Base-by-base conservation (phyloP, 805 yeast species). In the Huiozyma naganishii region DNA sequence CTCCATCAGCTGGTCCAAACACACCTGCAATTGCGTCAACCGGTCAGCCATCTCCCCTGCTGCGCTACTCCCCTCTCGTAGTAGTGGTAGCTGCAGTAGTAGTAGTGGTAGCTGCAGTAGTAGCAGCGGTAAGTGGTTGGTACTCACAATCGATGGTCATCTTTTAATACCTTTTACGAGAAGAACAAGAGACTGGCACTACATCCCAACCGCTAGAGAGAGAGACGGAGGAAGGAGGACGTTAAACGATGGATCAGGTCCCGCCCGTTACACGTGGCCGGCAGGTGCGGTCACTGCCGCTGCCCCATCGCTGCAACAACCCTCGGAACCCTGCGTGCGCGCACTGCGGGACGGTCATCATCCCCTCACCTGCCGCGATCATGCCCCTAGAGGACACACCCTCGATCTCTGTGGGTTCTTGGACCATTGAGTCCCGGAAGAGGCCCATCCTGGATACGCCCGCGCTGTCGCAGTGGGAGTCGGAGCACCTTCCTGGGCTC, bases 21-120 rank as follows among this genome's bases (percentile, higher is more conserved):
- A 86, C 38, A 84, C 73, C 56, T 89, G 97, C 27, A 89, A 72
- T 59, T 89, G 97, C 2, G 96, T 86, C 33, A 89, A 69, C 57
- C 96, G 71, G 64, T 89, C 97, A 0, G 95, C 72, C 94, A 84
- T 81, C 27, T 6, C 29, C 10, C 33, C 28, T 23, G 36, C 12
- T 32, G 36, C 23, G 27, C 12, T 9, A 9, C 9, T 11, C 33
- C 11, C 23, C 23, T n/a, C 23, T 17, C 23, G 23, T 17, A 17
- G 23, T 17, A 17, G 23, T 17, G 23, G 23, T 17, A 17, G 23
- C 23, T 4, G 23, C 23, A 17, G 23, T 17, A 17, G 23, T 17
- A 17, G 23, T 4, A 17, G 23, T n/a, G 23, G 23, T 17, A 17
- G 23, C 23, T 4, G 23, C 23, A 17, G 23, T 17, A 17, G 23